Conservation (phyloP, 345 rosid genomes). For the Salix caprea region DNA sequence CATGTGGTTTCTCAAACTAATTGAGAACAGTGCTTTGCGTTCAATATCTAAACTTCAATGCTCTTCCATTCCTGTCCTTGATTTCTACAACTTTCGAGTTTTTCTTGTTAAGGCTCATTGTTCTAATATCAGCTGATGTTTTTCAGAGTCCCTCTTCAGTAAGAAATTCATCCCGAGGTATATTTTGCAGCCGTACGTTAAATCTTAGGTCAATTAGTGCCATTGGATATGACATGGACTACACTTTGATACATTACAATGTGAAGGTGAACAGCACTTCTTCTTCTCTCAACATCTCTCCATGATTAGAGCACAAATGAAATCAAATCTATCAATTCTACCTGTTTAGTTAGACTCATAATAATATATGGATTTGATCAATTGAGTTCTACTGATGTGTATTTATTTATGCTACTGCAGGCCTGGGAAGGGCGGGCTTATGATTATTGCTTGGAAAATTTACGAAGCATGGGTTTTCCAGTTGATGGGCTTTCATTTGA, state of each 20-base stretch:
- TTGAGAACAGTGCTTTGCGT: not conserved
- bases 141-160: constrained; percentile 76
- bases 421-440: constrained; percentile 99
- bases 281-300: not conserved
- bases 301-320: not conserved
- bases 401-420: constrained; percentile 33
- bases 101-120: not conserved
- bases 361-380: not conserved
- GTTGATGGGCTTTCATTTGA: constrained; percentile 90
- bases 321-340: not conserved
- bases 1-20: not conserved
- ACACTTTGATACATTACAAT: constrained; percentile 91
- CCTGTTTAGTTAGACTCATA: not conserved
- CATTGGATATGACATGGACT: constrained; percentile 99
- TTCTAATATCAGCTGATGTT: constrained; percentile 15
- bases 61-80: not conserved
- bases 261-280: constrained; percentile 54
- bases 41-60: not conserved
- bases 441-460: constrained; percentile 91
- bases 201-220: constrained; percentile 92
- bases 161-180: constrained; percentile 81
- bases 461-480: constrained; percentile 76
- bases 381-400: constrained; percentile 3
- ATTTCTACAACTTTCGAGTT: not conserved
- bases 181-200: constrained; percentile 90